Base-by-base conservation (phyloP, 2,329 filamentous ascomycete species). In the Amauroascus verrucosus region DNA sequence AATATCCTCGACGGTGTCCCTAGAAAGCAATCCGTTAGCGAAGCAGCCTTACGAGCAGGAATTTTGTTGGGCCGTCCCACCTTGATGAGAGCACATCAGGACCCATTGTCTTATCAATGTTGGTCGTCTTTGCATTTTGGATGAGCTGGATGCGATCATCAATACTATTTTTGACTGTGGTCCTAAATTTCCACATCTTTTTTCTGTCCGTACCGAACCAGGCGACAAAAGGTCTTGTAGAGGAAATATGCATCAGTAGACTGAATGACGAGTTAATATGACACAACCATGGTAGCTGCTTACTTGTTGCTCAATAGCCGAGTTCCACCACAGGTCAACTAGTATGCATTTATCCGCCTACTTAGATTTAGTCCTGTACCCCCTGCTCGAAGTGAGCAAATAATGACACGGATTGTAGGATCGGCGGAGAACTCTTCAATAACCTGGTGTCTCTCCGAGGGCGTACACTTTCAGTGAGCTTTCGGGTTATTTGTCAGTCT, bases 201-300 rank as follows among this genome's bases (percentile, higher is more conserved):
- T 0, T 62, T 57, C 57, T 91, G 86, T 0, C 84, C 84, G 1
- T 83, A 80, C 4, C 85, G 75, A 59, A 77, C 78, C 0, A 87
- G 77, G 0, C 85, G 77, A 1, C 74, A 77, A 61, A 79, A 80
- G 1, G 74, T 74, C 64, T 65, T 64, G 24, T 9, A 18, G 11
- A 32, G 14, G 13, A 40, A 26, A 26, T 28, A 35, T 26, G 22
- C n/a, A 54, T 28, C n/a, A 38, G 28, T 22, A 45, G 24, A 18
- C 30, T 18, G 2, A 8, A 44, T 41, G 14, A 41, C 48, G n/a
- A 48, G 9, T 43, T n/a, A 33, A n/a, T 51, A 33, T 33, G 13
- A 13, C 3, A 13, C 7, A 20, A 3, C 6, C 16, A 14, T 6
- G 16, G 13, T 28, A 2, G 1, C 33, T 53, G 38, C 40, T 11